Conservation (phyloP, 768 basidiomycete species). For the Amanita polypyramis region DNA sequence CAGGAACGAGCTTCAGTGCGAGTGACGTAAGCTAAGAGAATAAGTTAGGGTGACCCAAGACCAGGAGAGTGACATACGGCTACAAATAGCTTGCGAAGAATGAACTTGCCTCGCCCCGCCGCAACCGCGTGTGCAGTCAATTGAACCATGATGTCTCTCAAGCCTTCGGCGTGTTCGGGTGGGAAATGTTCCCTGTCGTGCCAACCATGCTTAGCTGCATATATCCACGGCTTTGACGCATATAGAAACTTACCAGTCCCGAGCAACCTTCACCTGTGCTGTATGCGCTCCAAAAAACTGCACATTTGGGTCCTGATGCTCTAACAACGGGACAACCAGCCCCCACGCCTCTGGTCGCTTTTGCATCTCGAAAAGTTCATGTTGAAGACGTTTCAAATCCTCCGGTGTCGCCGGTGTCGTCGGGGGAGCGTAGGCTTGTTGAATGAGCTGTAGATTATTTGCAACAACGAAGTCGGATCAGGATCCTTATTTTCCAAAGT, state of each 20-base stretch:
- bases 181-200: constrained; percentile 65
- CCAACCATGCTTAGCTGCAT: not conserved
- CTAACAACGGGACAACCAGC: constrained; percentile 65
- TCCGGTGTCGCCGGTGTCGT: constrained; percentile 40
- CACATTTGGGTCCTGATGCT: constrained; percentile 67
- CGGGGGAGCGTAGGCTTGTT: constrained; percentile 50
- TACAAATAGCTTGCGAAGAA: constrained; percentile 81
- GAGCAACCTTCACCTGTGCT: constrained; percentile 83
- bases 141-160: constrained; percentile 61
- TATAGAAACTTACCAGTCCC: constrained; percentile 68
- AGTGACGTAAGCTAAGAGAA: constrained; percentile 48
- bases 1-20: constrained; percentile 59
- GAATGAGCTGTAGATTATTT: constrained; percentile 42
- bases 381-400: constrained; percentile 52
- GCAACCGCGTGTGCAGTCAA: constrained; percentile 58
- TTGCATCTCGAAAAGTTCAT: constrained; percentile 68
- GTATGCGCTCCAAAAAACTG: constrained; percentile 96
- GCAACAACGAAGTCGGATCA: constrained; percentile 9
- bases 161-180: constrained; percentile 38
- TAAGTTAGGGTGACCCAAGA: not conserved
- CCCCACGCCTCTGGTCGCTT: constrained; percentile 78
- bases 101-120: constrained; percentile 51
- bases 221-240: not conserved
- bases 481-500: constrained; percentile 6
- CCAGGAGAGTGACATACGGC: constrained; percentile 41